Base-by-base conservation (phyloP, 2,329 filamentous ascomycete species). In the Pseudogymnoascus verrucosus region DNA sequence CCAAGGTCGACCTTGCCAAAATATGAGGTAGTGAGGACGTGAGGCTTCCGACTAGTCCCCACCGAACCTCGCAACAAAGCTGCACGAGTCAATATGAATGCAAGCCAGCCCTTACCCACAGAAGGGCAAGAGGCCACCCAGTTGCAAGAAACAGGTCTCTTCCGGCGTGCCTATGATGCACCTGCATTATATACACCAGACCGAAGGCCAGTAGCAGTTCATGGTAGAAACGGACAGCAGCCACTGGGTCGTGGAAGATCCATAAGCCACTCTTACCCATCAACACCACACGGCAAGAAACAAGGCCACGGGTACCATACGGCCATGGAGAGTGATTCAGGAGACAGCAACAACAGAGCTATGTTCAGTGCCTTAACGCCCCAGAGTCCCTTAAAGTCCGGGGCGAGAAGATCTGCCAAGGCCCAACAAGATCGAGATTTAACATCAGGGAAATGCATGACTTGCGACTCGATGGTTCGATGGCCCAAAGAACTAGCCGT, bases 251-350 rank as follows among this genome's bases (percentile, higher is more conserved):
- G 73, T 67, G 70, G 69, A 19, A 70, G 73, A 19, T 93, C 90
- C 63, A 84, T 89, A 78, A 95, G 90, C 79, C 88, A 93, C 71
- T 90, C 90, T 10, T 89, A 93, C 67, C 88, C 89, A 6, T 87
- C 85, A 16, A 76, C 92, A 34, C 90, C 93, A 71, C 80, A 83
- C 34, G 76, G 77, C 66, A 86, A 85, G 71, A 86, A 84, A 75
- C 82, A 80, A 69, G 74, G 78, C 34, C 73, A 75, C 70, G 74
- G 73, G 63, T 67, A 78, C 67, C 70, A 72, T 68, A 74, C 70
- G 65, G 66, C 72, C 62, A 69, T 71, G 36, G 76, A 77, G n/a
- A 76, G 77, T 57, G 79, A 80, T 61, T 78, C 77, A 3, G 75
- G 77, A 36, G 80, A 82, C 61, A 77, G 78, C 39, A 75, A 80